Base-by-base conservation (phyloP, 2,329 filamentous ascomycete genomes). In the Coleophoma cylindrospora region DNA sequence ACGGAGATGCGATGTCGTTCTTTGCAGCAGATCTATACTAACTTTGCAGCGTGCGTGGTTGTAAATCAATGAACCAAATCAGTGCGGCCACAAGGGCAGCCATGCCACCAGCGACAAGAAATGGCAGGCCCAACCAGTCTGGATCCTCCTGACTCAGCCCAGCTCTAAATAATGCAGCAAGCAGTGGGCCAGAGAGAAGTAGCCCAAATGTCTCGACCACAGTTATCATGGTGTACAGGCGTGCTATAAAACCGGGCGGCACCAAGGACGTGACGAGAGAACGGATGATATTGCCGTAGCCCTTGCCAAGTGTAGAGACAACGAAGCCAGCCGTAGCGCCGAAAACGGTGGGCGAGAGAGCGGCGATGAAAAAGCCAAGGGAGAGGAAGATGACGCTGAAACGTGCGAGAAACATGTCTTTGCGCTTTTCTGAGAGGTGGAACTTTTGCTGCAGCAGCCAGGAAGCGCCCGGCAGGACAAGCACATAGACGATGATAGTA, bases 51-150 rank as follows among this genome's bases (percentile, higher is more conserved):
- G n/a, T n/a, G n/a, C n/a, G n/a, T n/a, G n/a, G n/a, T n/a, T n/a
- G n/a, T n/a, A n/a, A n/a, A n/a, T 36, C 34, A 36, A 36, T n/a
- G 10, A 36, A 10, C 34, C 34, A 36, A 10, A 36, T 10, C 10
- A 36, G 34, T n/a, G n/a, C 34, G 10, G 34, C 43, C 14, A 10
- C 11, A 13, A 45, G 27, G 10, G 43, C 43, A 47, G 68, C 66
- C 43, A 74, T 57, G 2, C 58, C 40, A 0, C 67, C 68, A 0
- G 72, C 62, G 2, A 66, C 62, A 14, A 74, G 54, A 47, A 73
- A 79, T 0, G 77, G 76, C 53, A 81, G 55, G 0, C 76, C 78
- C 32, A 74, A 64, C 70, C 70, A 77, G 0, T 54, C 50, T 0
- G 71, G 75, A 0, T 76, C 76, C 2, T 73, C 10, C n/a, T 36